Conservation (phyloP, 2,329 filamentous ascomycete species). For the Chaetomium olivaceum region DNA sequence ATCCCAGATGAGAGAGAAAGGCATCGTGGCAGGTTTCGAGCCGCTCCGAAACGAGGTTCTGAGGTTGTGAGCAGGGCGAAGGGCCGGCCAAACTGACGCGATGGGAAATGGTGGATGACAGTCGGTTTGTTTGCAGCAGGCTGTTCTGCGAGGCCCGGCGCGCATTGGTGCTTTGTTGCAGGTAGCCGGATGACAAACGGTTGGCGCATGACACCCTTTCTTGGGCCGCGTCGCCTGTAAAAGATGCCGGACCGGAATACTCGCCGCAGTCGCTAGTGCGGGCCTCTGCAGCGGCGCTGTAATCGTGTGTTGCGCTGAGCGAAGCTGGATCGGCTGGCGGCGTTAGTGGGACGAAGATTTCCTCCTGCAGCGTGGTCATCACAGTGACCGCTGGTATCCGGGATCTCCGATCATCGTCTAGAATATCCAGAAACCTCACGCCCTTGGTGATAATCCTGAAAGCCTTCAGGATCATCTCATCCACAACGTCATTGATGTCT, state of each 20-base stretch:
- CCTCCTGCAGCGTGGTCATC: constrained; percentile 61
- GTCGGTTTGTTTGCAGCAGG: constrained; percentile 38
- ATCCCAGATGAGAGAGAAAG: constrained; percentile 87
- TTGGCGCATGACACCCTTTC: constrained; percentile 42
- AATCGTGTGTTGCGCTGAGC: constrained; percentile 46
- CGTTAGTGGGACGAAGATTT: constrained; percentile 60
- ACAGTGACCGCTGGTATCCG: constrained; percentile 56
- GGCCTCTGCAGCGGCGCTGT: constrained; percentile 45
- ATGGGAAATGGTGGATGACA: constrained; percentile 63
- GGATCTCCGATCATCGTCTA: constrained; percentile 63
- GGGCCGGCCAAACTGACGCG: constrained; percentile 74
- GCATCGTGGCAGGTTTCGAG: constrained; percentile 79
- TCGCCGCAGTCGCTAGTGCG: constrained; percentile 40
- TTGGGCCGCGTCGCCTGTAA: constrained; percentile 42
- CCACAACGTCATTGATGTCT: constrained; percentile 73
- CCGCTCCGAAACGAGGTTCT: constrained; percentile 79
- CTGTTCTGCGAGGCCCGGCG: constrained; percentile 42
- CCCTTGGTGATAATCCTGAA: constrained; percentile 93
- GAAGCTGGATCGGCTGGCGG: constrained; percentile 60
- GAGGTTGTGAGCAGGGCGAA: constrained; percentile 61
- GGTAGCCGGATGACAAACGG: constrained; percentile 50
- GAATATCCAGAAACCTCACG: constrained; percentile 83
- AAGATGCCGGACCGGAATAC: constrained; percentile 39
- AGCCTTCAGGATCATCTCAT: constrained; percentile 90
- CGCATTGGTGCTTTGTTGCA: constrained; percentile 33